Evolutionary conservation across 805 yeast genomes (phyloP).

Genomic region (Nakazawaea holstii): DNA sequence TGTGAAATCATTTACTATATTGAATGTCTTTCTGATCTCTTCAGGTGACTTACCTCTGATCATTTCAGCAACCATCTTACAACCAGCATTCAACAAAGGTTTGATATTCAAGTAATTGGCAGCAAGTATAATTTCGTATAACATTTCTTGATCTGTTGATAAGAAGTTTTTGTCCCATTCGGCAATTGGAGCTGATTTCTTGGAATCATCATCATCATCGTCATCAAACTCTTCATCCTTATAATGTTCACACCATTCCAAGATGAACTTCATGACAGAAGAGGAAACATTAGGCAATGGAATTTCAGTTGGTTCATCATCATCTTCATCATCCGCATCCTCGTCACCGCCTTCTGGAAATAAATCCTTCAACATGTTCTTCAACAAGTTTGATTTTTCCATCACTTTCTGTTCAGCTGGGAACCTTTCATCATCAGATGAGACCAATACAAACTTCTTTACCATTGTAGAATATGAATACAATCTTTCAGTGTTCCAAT

Average conservation of each 20-base stretch:
- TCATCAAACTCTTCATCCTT: constrained; percentile 73
- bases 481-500: too few species aligned
- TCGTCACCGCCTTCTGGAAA: constrained; percentile 18
- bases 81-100: constrained; percentile 72
- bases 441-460: constrained; percentile 35
- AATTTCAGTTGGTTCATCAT: constrained; percentile 67
- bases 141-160: constrained; percentile 89
- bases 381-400: constrained; percentile 78
- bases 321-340: constrained; percentile 43
- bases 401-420: constrained; percentile 78
- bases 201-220: constrained; percentile 74
- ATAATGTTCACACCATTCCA: constrained; percentile 96
- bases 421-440: constrained; percentile 79
- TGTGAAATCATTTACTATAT: constrained; percentile 75
- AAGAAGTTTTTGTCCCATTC: constrained; percentile 95
- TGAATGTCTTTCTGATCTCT: constrained; percentile 74
- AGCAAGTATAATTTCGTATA: constrained; percentile 76
- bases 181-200: constrained; percentile 86
- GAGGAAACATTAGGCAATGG: constrained; percentile 91
- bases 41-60: constrained; percentile 76
- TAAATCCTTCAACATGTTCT: constrained; percentile 79
- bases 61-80: constrained; percentile 81
- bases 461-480: neutral
- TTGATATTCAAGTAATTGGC: constrained; percentile 74
- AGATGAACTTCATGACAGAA: constrained; percentile 80